Evolutionary conservation across 1,139 yeast species (phyloP).

Genomic region (Nematodospora anomalae): DNA sequence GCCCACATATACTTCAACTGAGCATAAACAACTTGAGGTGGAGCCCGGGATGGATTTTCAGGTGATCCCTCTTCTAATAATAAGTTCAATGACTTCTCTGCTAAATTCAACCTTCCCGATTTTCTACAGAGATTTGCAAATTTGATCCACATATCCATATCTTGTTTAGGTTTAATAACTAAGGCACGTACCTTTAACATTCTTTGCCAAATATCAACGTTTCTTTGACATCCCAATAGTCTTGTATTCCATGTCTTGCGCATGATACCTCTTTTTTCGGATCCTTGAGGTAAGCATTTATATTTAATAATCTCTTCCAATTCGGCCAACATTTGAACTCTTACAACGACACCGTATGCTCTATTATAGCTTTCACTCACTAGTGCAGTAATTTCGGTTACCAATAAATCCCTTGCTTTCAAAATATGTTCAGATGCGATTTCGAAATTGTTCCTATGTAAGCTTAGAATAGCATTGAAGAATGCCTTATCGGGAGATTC

Average conservation of each 20-base stretch:
- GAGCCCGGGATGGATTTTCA: constrained; percentile 72
- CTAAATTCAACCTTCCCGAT: constrained; percentile 86
- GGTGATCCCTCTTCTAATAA: constrained; percentile 63
- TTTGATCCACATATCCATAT: constrained; percentile 97
- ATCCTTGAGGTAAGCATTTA: constrained; percentile 78
- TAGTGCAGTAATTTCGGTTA: constrained; percentile 90
- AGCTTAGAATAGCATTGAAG: constrained; percentile 82
- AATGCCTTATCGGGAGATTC: constrained; percentile 95
- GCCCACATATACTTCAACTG: constrained; percentile 98
- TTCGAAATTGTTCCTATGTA: constrained; percentile 83
- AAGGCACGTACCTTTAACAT: constrained; percentile 90
- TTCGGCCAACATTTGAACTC: constrained; percentile 97
- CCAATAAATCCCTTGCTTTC: constrained; percentile 83
- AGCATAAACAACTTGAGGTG: constrained; percentile 96
- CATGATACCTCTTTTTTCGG: constrained; percentile 75
- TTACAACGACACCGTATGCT: constrained; percentile 94
- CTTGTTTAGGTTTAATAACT: constrained; percentile 93
- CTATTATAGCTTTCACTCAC: constrained; percentile 95
- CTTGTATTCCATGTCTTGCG: constrained; percentile 94
- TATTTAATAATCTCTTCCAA: constrained; percentile 91
- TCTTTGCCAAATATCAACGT: constrained; percentile 98
- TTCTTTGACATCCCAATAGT: constrained; percentile 88
- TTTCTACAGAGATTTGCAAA: constrained; percentile 95
- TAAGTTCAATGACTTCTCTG: constrained; percentile 85
- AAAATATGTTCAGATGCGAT: constrained; percentile 79